Percentiles rank a stretch among this genome's conserved stretches.
These are phyloP conservation scores for Suillus paluster DNA, from an alignment of 768 basidiomycete species.

Conservation along the genomic window DNA sequence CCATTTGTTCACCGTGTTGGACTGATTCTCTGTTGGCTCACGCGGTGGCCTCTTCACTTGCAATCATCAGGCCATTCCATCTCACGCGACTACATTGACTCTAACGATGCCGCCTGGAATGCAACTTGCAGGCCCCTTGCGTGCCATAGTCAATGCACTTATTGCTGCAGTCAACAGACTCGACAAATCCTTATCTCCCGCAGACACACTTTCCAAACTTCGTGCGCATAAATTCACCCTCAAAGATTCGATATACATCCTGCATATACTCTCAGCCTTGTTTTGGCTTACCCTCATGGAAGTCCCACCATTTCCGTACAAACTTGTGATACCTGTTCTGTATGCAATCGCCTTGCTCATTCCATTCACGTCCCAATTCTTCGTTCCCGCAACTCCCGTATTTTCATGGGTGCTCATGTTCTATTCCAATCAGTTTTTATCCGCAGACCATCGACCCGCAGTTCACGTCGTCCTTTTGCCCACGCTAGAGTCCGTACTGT, in stretches of 20 bases:
- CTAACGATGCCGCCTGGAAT: constrained; percentile 9
- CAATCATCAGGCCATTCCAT: no score
- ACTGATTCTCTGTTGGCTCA: no score
- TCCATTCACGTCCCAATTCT: constrained; percentile 89
- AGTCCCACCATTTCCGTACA: constrained; percentile 68
- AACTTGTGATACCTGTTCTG: constrained; percentile 76
- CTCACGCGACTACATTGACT: no score
- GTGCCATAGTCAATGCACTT: constrained; percentile 47
- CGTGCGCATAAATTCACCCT: constrained; percentile 57
- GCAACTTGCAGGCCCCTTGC: constrained; percentile 9
- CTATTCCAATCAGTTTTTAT: constrained; percentile 88
- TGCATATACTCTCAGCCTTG: constrained; percentile 62
- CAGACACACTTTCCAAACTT: constrained; percentile 64
- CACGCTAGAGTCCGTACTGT: constrained; percentile 91
- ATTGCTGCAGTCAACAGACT: constrained; percentile 65
- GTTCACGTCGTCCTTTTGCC: constrained; percentile 94
- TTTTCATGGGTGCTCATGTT: constrained; percentile 86
- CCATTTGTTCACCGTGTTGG: no score
- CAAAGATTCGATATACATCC: constrained; percentile 64
- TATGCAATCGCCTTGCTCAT: constrained; percentile 73
- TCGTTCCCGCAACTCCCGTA: constrained; percentile 86
- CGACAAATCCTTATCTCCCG: constrained; percentile 78
- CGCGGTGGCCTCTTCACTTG: no score
- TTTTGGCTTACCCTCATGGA: constrained; percentile 81
- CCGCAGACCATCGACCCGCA: constrained; percentile 70